Evolutionary conservation across 225 moss, liverwort and hornwort genomes (phyloP), one percentile per base, ranked within the genome.

Genomic region (Marchantia polymorpha): DNA sequence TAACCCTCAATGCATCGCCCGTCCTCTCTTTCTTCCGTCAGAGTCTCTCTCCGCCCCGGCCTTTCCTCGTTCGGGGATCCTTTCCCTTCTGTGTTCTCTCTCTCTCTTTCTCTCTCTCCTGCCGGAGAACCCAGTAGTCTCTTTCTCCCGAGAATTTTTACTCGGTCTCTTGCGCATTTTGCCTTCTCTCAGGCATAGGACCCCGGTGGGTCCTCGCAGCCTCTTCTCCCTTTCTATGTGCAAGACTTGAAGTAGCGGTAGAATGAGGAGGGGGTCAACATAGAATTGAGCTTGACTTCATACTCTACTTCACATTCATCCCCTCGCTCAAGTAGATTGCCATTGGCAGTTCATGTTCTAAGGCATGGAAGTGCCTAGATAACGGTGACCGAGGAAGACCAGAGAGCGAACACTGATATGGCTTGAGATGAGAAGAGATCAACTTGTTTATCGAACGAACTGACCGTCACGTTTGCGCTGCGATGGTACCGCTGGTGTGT

Each of bases 21-120:
- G 71, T 50, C 71, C 22, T 51, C 71, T 72, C 71, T 72, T 72
- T 72, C 71, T 72, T 72, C 51, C 71, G 71, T 72, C 71, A 72
- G 50, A 72, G 47, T 72, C 71, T 67, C 71, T 72, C 71, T 47
- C 71, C 22, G 11, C 47, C 71, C 50, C 49, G 12, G 16, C 69
- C 39, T 16, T 69, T 22, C 49, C 14, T 50, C 46, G 16, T 72
- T 50, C 49, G 15, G 47, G 50, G 71, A 49, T 72, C 71, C 10
- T 50, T 72, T 22, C 71, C n/a, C n/a, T n/a, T n/a, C 23, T 65
- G 19, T 2, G n/a, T n/a, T 0, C 47, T 31, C 30, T 30, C 67
- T 51, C 71, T 72, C 47, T n/a, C 48, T 50, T 16, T 71, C 48
- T 50, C 69, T 48, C 16, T 2, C 71, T 16, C 7, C 1, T 50